A percentile compares a stretch with the other conserved stretches of the same genome.
These are phyloP conservation scores for Rhynchosporium graminicola DNA, from an alignment of 2,329 filamentous ascomycete species.

Conservation along the genomic window DNA sequence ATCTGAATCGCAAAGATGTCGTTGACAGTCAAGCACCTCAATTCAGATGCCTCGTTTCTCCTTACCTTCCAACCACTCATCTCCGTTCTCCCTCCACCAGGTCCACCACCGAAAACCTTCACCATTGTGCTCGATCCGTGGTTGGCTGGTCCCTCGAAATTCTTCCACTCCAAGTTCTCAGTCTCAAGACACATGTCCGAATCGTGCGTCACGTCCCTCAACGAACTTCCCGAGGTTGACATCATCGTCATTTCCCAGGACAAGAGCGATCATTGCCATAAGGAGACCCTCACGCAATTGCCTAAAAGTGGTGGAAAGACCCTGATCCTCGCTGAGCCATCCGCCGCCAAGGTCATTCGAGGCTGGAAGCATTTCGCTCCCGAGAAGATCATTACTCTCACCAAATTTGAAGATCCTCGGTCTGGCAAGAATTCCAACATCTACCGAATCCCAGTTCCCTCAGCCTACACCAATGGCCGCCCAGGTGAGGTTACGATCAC, in stretches of 20 bases:
- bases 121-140: constrained; percentile 73
- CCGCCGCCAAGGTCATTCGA: constrained; percentile 64
- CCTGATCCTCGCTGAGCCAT: constrained; percentile 65
- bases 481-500: constrained; percentile 72
- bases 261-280: constrained; percentile 71
- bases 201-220: constrained; percentile 58
- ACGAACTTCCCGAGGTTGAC: constrained; percentile 55
- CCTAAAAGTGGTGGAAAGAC: constrained; percentile 54
- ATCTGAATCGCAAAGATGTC: constrained; percentile 53
- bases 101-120: constrained; percentile 52
- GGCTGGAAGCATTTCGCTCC: constrained; percentile 69
- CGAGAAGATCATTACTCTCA: constrained; percentile 48
- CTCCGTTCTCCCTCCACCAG: constrained; percentile 42
- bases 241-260: constrained; percentile 60
- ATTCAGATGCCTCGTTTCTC: constrained; percentile 65
- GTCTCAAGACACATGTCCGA: constrained; percentile 56
- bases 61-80: constrained; percentile 54
- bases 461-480: constrained; percentile 52
- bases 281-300: constrained; percentile 66
- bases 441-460: constrained; percentile 53
- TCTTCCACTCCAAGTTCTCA: constrained; percentile 62
- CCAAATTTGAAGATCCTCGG: constrained; percentile 49
- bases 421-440: constrained; percentile 34
- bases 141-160: constrained; percentile 61
- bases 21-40: constrained; percentile 63